Evolutionary conservation across 2,329 filamentous ascomycete genomes (phyloP).

Genomic region (Fusarium protoensiforme): DNA sequence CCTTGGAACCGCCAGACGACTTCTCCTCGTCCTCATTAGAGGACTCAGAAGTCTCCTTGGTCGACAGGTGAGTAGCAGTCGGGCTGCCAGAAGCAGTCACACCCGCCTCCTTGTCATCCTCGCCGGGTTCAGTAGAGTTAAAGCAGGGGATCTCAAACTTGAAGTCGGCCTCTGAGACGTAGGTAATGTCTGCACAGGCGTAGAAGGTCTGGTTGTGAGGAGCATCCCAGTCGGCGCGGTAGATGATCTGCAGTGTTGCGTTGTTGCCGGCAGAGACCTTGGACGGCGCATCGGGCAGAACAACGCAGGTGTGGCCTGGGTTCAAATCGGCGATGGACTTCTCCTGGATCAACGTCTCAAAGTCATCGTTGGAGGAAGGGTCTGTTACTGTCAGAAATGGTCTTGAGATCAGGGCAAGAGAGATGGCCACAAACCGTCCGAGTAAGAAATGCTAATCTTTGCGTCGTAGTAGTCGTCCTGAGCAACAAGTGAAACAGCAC

Average conservation of each 20-base stretch:
- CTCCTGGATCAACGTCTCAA: conserved; percentile 51
- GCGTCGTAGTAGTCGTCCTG: conserved; percentile 68
- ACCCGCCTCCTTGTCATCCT: conserved; percentile 36
- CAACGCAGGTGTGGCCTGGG: conserved; percentile 59
- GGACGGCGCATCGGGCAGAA: conserved; percentile 48
- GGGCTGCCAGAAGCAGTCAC: conserved; percentile 11
- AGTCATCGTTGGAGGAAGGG: conserved; percentile 53
- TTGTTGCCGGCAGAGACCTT: conserved; percentile 53
- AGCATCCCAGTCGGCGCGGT: conserved; percentile 56
- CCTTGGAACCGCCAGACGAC: conserved; percentile 59
- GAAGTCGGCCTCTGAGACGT: conserved; percentile 51
- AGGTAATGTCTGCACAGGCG: conserved; percentile 61
- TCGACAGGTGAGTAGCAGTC: conserved; percentile 23
- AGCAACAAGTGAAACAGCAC: conserved; percentile 64
- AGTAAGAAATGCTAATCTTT: conserved; percentile 64
- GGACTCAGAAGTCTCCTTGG: neutral
- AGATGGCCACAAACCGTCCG: conserved; percentile 52
- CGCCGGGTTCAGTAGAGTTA: conserved; percentile 52
- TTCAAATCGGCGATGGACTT: conserved; percentile 52
- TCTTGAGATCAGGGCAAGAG: neutral
- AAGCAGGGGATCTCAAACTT: conserved; percentile 53
- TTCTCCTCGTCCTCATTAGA: neutral
- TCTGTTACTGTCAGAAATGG: conserved; percentile 41
- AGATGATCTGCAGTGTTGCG: conserved; percentile 62
- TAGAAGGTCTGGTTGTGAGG: conserved; percentile 59